These are phyloP conservation scores for Davidsoniella virescens DNA, from an alignment of 2,329 filamentous ascomycete genomes.

Conservation along the genomic window DNA sequence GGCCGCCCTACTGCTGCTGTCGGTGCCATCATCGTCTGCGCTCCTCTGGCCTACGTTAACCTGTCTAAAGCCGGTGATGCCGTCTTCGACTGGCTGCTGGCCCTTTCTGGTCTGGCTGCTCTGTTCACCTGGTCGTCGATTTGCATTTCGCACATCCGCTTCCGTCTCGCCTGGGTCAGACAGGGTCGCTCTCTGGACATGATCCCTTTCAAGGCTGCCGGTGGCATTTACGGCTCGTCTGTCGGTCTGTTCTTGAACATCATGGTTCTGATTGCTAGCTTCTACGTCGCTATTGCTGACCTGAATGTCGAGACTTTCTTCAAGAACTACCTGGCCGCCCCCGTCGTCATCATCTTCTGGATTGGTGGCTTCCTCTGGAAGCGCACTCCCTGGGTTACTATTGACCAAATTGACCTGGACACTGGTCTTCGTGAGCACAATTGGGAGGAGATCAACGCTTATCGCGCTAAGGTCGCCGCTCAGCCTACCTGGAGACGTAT, in stretches of 20 bases:
- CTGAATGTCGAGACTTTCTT: constrained; percentile 34
- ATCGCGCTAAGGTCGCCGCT: constrained; percentile 31
- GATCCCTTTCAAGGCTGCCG: constrained; percentile 44
- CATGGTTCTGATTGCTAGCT: constrained; percentile 35
- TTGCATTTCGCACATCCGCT: constrained; percentile 50
- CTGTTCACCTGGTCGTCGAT: constrained; percentile 53
- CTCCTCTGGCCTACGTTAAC: constrained; percentile 31
- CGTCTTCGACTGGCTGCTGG: constrained; percentile 49
- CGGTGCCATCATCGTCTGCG: constrained; percentile 28
- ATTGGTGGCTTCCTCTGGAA: constrained; percentile 47
- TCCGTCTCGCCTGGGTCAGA: constrained; percentile 41
- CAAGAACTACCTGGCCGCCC: constrained; percentile 34
- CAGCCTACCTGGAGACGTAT: constrained; percentile 35
- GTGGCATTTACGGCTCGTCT: constrained; percentile 46
- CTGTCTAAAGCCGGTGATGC: constrained; percentile 28
- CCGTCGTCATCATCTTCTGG: constrained; percentile 39
- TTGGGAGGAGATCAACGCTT: constrained; percentile 45
- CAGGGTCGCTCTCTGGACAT: constrained; percentile 46
- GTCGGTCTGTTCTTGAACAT: constrained; percentile 41
- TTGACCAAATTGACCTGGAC: constrained; percentile 50
- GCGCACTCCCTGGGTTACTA: constrained; percentile 39
- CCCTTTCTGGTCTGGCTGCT: constrained; percentile 44
- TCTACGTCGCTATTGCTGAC: constrained; percentile 32
- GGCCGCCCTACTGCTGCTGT: constrained; percentile 35
- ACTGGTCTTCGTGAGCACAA: constrained; percentile 47